Conservation (phyloP, 345 rosid species). For the Moricandia moricandioides region DNA sequence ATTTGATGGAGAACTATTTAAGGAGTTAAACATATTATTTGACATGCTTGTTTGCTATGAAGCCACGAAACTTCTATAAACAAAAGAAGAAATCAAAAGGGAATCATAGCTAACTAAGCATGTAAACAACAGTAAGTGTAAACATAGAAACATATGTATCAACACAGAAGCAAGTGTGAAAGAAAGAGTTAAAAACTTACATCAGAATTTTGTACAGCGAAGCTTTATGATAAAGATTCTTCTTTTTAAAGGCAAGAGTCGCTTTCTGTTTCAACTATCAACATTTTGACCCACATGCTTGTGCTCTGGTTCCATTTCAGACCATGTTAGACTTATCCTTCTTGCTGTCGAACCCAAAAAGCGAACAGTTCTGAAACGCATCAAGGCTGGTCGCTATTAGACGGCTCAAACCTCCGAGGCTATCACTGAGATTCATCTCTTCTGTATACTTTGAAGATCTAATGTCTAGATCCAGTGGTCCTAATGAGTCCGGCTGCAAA, state of each 20-base stretch:
- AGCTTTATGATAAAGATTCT: constrained; percentile 20
- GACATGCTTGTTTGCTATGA: not conserved
- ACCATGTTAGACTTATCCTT: constrained; percentile 63
- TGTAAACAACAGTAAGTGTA: constrained; percentile 19
- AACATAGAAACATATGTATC: constrained; percentile 23
- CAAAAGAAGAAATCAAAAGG: not conserved
- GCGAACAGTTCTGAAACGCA: constrained; percentile 81
- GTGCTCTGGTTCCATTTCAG: constrained; percentile 45
- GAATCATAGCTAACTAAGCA: constrained; percentile 19
- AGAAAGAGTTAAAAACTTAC: constrained; percentile 10
- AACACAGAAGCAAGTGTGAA: constrained; percentile 24
- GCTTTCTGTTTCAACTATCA: constrained; percentile 21
- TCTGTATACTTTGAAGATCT: constrained; percentile 71
- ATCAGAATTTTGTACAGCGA: constrained; percentile 37
- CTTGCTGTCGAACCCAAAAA: constrained; percentile 63
- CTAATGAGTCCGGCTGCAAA: constrained; percentile 93
- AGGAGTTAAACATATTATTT: not conserved
- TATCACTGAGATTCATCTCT: constrained; percentile 67
- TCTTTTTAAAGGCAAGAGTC: not conserved
- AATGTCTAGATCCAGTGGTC: constrained; percentile 73
- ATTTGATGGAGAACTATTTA: not conserved
- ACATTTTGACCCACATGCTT: constrained; percentile 29
- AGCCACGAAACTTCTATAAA: constrained; percentile 13
- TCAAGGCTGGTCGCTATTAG: constrained; percentile 92
- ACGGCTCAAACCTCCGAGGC: constrained; percentile 84